phyloP scores from a whole-genome alignment of 352 stramenopile species.

The Phytophthora kernoviae region DNA sequence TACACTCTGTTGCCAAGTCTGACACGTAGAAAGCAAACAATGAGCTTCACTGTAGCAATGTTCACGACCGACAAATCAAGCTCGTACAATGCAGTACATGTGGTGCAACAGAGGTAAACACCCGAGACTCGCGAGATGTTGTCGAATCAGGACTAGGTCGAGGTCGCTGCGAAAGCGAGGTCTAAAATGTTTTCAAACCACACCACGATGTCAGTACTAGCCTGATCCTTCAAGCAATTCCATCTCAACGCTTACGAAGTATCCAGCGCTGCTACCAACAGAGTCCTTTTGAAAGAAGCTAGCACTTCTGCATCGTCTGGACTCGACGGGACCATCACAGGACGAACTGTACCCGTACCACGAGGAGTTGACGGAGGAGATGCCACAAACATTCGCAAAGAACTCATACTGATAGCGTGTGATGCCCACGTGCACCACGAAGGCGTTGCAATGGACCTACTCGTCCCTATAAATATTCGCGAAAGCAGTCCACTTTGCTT shows the following conservation, averaged over 20 bases:
- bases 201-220: background rate
- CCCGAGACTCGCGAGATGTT: constrained; percentile 47
- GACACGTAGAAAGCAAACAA: background rate
- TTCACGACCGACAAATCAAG: background rate
- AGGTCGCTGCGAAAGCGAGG: constrained; percentile 60
- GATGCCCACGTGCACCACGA: no score
- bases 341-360: constrained; percentile 1
- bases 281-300: constrained; percentile 33
- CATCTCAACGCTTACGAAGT: constrained; percentile 36
- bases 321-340: background rate
- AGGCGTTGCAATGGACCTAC: background rate
- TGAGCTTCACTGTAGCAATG: background rate
- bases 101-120: constrained; percentile 39
- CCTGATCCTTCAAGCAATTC: no score
- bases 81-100: constrained; percentile 62
- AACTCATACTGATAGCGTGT: constrained; percentile 8
- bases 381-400: background rate
- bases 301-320: constrained; percentile 18
- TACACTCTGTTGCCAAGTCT: constrained; percentile 70
- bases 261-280: constrained; percentile 53
- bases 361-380: background rate
- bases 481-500: background rate
- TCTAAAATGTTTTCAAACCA: constrained; percentile 29
- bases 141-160: constrained; percentile 57
- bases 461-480: constrained; percentile 4